Conservation (phyloP, 805 yeast genomes). For the Spathaspora girioi region DNA sequence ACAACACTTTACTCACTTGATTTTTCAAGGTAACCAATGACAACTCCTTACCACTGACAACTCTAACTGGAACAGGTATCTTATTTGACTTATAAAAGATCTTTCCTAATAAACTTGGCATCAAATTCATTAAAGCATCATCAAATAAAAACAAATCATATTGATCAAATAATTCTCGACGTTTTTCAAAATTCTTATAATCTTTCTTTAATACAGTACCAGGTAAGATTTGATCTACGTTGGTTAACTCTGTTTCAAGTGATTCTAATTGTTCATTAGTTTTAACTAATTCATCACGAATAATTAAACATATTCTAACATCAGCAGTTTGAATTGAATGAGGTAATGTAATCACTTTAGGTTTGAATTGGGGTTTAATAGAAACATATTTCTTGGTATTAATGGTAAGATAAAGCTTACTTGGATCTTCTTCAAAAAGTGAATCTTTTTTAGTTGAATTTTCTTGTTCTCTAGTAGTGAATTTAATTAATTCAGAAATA, state of each 20-base stretch:
- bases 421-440: constrained; percentile 46
- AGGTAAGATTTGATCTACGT: constrained; percentile 54
- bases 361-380: constrained; percentile 55
- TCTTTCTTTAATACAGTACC: constrained; percentile 76
- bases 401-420: constrained; percentile 55
- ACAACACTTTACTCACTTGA: constrained; percentile 55
- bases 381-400: constrained; percentile 64
- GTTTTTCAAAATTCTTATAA: constrained; percentile 84
- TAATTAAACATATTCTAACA: constrained; percentile 58
- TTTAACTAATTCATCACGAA: constrained; percentile 57
- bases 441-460: constrained; percentile 36
- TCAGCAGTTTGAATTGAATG: constrained; percentile 43
- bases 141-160: constrained; percentile 82
- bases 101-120: constrained; percentile 84
- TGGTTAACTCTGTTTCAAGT: constrained; percentile 46
- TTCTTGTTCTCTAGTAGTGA: constrained; percentile 33
- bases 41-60: constrained; percentile 35
- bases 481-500: constrained; percentile 63
- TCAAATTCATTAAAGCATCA: constrained; percentile 70
- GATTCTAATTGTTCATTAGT: constrained; percentile 39
- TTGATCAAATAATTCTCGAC: constrained; percentile 65
- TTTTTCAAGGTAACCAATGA: constrained; percentile 49
- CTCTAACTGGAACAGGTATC: constrained; percentile 46
- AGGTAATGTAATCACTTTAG: constrained; percentile 44
- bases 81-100: constrained; percentile 61